Conservation (phyloP, 305 asterid genomes). For the Petunia hybrid region DNA sequence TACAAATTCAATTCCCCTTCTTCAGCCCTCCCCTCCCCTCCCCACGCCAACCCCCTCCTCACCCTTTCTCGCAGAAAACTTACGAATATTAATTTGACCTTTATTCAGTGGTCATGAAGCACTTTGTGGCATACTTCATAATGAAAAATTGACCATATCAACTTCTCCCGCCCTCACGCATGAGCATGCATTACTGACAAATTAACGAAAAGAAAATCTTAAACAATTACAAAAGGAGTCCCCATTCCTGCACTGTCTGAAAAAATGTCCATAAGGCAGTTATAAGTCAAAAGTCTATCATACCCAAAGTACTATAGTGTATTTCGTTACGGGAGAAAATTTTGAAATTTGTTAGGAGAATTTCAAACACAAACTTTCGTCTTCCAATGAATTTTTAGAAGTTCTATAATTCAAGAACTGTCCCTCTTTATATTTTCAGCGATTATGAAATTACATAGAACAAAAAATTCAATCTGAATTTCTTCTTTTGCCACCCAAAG, state of each 20-base stretch:
- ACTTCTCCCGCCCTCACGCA: neutral
- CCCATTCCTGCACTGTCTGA: neutral
- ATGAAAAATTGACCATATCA: slow-evolving; percentile 26
- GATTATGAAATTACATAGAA: neutral
- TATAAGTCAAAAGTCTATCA: slow-evolving; percentile 7
- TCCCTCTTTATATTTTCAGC: neutral
- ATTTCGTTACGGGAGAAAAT: neutral
- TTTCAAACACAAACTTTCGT: neutral
- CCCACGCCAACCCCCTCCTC: too few species aligned
- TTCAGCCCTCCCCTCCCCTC: too few species aligned
- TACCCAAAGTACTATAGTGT: neutral
- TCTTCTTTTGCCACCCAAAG: slow-evolving; percentile 28
- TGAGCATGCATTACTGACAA: slow-evolving; percentile 8
- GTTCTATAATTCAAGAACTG: neutral
- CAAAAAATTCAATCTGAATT: slow-evolving; percentile 30
- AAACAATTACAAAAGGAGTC: neutral
- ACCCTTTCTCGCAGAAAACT: neutral
- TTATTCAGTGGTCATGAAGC: neutral
- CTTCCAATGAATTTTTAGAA: neutral
- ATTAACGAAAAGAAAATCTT: neutral
- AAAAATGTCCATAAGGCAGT: neutral
- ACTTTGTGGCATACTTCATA: slow-evolving; percentile 21
- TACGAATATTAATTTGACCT: neutral
- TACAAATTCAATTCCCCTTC: too few species aligned
- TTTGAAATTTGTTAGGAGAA: too few species aligned